Evolutionary conservation across 2,329 filamentous ascomycete species (phyloP).

Genomic region (Diaporthe caulivora): DNA sequence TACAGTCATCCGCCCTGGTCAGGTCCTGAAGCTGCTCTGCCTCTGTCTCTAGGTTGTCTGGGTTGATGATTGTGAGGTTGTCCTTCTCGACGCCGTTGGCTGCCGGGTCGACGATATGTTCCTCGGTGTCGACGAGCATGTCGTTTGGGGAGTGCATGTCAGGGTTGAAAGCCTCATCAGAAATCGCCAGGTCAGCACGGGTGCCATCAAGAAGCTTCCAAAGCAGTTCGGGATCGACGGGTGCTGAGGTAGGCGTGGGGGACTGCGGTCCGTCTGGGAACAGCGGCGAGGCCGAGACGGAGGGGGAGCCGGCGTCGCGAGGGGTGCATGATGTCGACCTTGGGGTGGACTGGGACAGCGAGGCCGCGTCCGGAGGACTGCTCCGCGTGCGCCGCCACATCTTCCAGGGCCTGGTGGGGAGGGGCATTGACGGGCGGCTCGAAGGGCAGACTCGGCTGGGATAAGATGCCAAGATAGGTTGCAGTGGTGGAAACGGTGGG

Average conservation of each 20-base stretch:
- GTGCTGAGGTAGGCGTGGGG: conserved; percentile 16
- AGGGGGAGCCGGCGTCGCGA: conserved; percentile 51
- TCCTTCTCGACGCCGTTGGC: conserved; percentile 63
- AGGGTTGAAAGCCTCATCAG: conserved; percentile 62
- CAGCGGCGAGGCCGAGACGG: conserved; percentile 19
- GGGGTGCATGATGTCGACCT: conserved; percentile 31
- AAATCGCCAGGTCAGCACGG: conserved; percentile 44
- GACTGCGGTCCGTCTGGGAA: conserved; percentile 23
- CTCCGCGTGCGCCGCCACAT: conserved; percentile 38
- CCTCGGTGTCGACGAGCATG: conserved; percentile 68
- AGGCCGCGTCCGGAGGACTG: conserved; percentile 32
- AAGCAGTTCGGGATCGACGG: conserved; percentile 27
- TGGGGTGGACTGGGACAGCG: conserved; percentile 25
- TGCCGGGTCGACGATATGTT: conserved; percentile 61
- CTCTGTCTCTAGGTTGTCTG: conserved; percentile 64
- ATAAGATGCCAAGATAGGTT: conserved; percentile 34
- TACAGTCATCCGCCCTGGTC: conserved; percentile 67
- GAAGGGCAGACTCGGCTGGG: conserved; percentile 13
- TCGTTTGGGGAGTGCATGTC: conserved; percentile 67
- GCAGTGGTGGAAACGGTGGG: conserved; percentile 1
- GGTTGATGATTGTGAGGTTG: conserved; percentile 66
- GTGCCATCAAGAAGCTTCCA: conserved; percentile 28
- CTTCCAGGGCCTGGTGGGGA: conserved; percentile 25
- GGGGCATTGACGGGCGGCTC: conserved; percentile 32
- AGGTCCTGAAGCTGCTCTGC: conserved; percentile 61